These are phyloP conservation scores for Trichoderma erinaceum DNA, from an alignment of 495 filamentous ascomycete species.

Conservation along the genomic window DNA sequence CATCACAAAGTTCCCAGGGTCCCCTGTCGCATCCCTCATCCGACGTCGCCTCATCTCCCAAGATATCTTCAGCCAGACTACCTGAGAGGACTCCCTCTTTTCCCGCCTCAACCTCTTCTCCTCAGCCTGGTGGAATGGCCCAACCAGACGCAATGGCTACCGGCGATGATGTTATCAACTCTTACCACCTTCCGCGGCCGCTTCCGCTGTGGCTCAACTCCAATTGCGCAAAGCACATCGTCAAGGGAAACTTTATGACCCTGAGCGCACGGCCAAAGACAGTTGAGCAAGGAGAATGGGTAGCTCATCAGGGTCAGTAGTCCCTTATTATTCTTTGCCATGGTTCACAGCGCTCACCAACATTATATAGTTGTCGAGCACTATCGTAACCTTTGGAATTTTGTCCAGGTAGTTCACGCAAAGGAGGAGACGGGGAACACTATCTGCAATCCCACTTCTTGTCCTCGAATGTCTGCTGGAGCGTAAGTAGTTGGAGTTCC, in stretches of 20 bases:
- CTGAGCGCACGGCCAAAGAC: slow-evolving; percentile 82
- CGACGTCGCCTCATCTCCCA: slow-evolving; percentile 33
- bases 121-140: slow-evolving; percentile 34
- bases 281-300: slow-evolving; percentile 87
- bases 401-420: slow-evolving; percentile 75
- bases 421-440: slow-evolving; percentile 64
- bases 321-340: background rate
- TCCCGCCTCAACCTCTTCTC: slow-evolving; percentile 37
- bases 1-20: slow-evolving; percentile 29
- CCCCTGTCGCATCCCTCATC: background rate
- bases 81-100: slow-evolving; percentile 49
- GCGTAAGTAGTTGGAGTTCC: slow-evolving; percentile 52
- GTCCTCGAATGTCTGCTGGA: slow-evolving; percentile 87
- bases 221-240: slow-evolving; percentile 75
- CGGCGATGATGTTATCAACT: slow-evolving; percentile 40
- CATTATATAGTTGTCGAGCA: slow-evolving; percentile 70
- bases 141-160: slow-evolving; percentile 25
- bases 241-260: slow-evolving; percentile 95
- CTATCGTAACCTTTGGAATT: slow-evolving; percentile 76
- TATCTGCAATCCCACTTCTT: slow-evolving; percentile 75
- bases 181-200: slow-evolving; percentile 46
- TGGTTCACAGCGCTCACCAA: slow-evolving; percentile 21
- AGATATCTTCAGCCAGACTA: slow-evolving; percentile 38
- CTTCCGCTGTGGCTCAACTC: slow-evolving; percentile 47
- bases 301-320: slow-evolving; percentile 80